Evolutionary conservation across 495 filamentous ascomycete species (phyloP).

Genomic region (Aspergillus panamensis): DNA sequence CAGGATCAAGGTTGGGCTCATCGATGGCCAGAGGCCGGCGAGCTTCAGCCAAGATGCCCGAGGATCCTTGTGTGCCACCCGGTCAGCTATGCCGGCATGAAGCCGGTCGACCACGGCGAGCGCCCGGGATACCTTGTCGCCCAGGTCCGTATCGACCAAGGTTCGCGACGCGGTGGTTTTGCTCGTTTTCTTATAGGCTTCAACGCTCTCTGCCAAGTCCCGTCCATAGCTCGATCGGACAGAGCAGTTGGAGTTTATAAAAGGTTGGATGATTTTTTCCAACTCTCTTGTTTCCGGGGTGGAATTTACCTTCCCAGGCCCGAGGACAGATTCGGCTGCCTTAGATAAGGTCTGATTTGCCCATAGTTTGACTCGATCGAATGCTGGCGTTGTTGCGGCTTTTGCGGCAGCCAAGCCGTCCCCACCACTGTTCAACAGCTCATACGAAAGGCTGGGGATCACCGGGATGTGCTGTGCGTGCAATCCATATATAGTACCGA

Average conservation of each 20-base stretch:
- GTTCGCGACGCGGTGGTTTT: background rate
- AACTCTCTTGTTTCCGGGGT: slow-evolving; percentile 1
- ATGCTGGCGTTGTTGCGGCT: background rate
- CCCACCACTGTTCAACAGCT: background rate
- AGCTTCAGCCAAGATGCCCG: background rate
- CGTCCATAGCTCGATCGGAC: slow-evolving; percentile 1
- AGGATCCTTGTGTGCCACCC: background rate
- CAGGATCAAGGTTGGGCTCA: slow-evolving; percentile 7
- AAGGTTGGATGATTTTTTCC: background rate
- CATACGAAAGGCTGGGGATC: background rate
- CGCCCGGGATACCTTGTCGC: background rate
- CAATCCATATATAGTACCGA: background rate
- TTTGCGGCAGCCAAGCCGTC: background rate
- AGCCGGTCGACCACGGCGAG: background rate
- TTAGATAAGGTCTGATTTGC: background rate
- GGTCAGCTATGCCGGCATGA: background rate
- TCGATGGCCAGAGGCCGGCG: background rate
- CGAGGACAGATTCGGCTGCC: background rate
- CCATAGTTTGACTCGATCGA: background rate
- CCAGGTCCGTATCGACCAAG: background rate
- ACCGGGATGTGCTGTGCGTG: background rate
- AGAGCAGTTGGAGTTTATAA: background rate
- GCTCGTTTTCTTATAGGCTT: background rate
- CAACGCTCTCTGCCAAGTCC: slow-evolving; percentile 1
- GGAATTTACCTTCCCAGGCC: background rate